phyloP scores from a whole-genome alignment of 1,139 yeast genomes.

The Oligophagozyma castellii region DNA sequence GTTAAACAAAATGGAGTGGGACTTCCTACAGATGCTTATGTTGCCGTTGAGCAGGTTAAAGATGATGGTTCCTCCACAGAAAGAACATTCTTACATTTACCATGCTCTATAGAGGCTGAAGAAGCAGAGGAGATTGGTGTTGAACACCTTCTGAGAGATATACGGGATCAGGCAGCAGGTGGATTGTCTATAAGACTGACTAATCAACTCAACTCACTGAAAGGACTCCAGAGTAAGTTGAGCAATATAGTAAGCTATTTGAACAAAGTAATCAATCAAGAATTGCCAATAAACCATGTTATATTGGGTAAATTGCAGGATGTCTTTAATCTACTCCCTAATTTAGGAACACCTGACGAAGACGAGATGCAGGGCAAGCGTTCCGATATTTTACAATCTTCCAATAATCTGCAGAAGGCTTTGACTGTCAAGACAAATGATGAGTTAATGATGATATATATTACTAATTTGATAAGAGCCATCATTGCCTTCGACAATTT shows the following conservation, averaged over 20 bases:
- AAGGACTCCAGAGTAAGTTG: conserved; percentile 73
- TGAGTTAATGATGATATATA: conserved; percentile 85
- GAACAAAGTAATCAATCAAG: conserved; percentile 55
- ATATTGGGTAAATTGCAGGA: conserved; percentile 90
- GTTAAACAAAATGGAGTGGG: conserved; percentile 75
- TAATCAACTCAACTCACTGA: conserved; percentile 74
- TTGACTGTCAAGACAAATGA: conserved; percentile 90
- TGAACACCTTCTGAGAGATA: conserved; percentile 86
- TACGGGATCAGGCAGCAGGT: conserved; percentile 94
- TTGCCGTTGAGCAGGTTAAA: conserved; percentile 88
- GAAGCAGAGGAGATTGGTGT: conserved; percentile 99
- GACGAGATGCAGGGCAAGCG: conserved; percentile 19
- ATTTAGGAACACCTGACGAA: conserved; percentile 33
- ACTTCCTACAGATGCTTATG: conserved; percentile 90
- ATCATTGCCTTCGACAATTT: conserved; percentile 94
- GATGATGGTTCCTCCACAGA: conserved; percentile 95
- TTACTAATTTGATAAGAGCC: conserved; percentile 81
- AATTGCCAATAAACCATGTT: conserved; percentile 77
- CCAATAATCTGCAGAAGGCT: conserved; percentile 55
- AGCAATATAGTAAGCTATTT: conserved; percentile 69
- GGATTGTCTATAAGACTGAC: conserved; percentile 76
- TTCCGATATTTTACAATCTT: conserved; percentile 11
- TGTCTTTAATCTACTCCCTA: conserved; percentile 85
- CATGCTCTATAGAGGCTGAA: conserved; percentile 89
- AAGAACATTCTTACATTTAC: conserved; percentile 84